Conservation (phyloP, 2,329 filamentous ascomycete species). For the Aspergillus clavatus region DNA sequence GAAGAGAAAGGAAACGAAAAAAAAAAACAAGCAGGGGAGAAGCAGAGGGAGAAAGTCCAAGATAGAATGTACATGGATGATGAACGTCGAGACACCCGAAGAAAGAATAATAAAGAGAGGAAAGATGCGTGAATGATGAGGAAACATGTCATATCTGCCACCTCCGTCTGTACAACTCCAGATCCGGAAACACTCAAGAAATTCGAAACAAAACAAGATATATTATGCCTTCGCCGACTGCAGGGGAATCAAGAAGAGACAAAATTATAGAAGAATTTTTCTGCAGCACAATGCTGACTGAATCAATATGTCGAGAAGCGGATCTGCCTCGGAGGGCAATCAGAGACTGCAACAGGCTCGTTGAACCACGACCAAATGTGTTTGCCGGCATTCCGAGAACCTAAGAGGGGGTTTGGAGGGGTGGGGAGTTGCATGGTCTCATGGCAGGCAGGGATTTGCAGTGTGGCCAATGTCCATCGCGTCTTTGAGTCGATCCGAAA, state of each 20-base stretch:
- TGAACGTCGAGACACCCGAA: slow-evolving; percentile 10
- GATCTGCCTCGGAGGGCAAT: background rate
- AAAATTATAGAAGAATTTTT: slow-evolving; percentile 1
- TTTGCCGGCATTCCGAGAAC: background rate
- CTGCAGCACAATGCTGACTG: background rate
- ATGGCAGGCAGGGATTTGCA: background rate
- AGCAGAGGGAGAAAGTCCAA: slow-evolving; percentile 1
- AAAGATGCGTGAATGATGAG: slow-evolving; percentile 10
- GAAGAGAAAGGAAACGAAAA: slow-evolving; percentile 1
- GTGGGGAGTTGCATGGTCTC: too few relatives aligned
- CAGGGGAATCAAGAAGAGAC: slow-evolving; percentile 10
- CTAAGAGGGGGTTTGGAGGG: too few relatives aligned
- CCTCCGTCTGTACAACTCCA: slow-evolving; percentile 22
- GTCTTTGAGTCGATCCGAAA: background rate
- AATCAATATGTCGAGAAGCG: background rate
- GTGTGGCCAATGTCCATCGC: background rate
- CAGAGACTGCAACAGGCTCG: background rate
- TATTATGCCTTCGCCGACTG: slow-evolving; percentile 5
- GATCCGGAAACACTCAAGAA: slow-evolving; percentile 9
- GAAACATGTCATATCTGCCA: slow-evolving; percentile 16
- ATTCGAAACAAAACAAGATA: slow-evolving; percentile 1
- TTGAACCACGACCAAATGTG: background rate
- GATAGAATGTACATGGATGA: slow-evolving; percentile 11
- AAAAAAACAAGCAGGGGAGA: background rate
- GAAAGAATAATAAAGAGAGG: too few relatives aligned